Evolutionary conservation across 768 basidiomycete genomes (phyloP).

Genomic region (Vishniacozyma victoriae): DNA sequence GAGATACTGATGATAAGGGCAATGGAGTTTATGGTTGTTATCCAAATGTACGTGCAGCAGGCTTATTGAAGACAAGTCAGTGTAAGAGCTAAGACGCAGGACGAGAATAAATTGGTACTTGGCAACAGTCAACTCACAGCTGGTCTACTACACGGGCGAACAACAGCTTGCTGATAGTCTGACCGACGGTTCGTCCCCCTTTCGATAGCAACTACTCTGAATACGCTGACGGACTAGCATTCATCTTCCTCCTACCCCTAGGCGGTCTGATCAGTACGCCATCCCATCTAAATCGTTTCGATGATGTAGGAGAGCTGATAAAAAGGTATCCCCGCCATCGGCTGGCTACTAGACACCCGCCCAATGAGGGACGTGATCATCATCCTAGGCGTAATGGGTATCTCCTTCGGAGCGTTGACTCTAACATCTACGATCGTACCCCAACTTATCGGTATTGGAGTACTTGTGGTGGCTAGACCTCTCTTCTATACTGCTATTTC

Average conservation of each 20-base stretch:
- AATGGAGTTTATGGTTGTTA: constrained; percentile 30
- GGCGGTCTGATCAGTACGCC: constrained; percentile 44
- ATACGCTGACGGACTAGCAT: constrained; percentile 20
- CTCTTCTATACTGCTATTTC: constrained; percentile 46
- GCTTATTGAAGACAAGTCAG: background rate
- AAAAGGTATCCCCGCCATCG: constrained; percentile 34
- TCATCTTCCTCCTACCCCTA: constrained; percentile 48
- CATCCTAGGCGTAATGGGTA: constrained; percentile 37
- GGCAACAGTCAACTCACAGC: constrained; percentile 42
- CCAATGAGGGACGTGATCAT: constrained; percentile 24
- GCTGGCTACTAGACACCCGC: constrained; percentile 33
- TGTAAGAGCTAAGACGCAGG: constrained; percentile 1
- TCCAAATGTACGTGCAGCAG: constrained; percentile 38
- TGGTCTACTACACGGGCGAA: constrained; percentile 43
- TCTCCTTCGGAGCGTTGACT: constrained; percentile 41
- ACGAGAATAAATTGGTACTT: constrained; percentile 49
- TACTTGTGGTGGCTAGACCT: constrained; percentile 45
- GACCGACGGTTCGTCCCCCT: constrained; percentile 20
- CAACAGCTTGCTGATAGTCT: constrained; percentile 34
- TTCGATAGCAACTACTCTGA: background rate
- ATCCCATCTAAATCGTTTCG: background rate
- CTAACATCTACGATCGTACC: constrained; percentile 24
- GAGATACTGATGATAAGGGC: constrained; percentile 4
- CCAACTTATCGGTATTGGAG: constrained; percentile 41
- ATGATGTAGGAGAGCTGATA: background rate